Conservation (phyloP, 352 stramenopile species). For the Phytophthora foliorum region DNA sequence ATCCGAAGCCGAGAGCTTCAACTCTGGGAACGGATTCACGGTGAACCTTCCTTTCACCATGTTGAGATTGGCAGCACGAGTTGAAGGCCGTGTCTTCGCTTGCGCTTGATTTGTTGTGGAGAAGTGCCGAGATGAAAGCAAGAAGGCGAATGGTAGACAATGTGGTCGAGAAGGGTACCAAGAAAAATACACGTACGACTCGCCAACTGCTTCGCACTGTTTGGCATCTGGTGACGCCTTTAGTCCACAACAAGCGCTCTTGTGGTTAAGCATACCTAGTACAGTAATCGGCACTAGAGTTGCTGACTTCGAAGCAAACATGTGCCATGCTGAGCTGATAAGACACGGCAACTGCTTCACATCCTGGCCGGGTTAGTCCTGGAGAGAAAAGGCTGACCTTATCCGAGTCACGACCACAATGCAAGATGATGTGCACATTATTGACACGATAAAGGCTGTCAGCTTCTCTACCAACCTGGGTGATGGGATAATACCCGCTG, state of each 20-base stretch:
- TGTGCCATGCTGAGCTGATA: constrained; percentile 24
- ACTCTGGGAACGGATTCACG: constrained; percentile 41
- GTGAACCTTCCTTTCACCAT: constrained; percentile 46
- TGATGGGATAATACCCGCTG: too few species aligned
- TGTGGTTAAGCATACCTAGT: too few species aligned
- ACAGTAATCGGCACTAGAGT: too few species aligned
- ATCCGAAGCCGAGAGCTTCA: constrained; percentile 29
- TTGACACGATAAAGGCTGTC: background rate
- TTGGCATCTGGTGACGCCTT: too few species aligned
- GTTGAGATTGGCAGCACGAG: background rate
- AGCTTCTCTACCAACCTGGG: constrained; percentile 12
- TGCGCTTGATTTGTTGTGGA: background rate
- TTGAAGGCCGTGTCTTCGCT: background rate
- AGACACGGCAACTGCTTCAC: constrained; percentile 19
- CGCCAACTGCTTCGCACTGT: too few species aligned
- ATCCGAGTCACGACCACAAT: background rate
- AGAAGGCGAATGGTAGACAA: constrained; percentile 22
- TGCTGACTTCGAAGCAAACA: too few species aligned
- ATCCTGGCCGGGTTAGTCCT: constrained; percentile 4
- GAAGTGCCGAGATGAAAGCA: constrained; percentile 20
- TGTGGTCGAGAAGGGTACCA: background rate
- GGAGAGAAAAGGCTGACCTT: background rate
- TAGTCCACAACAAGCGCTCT: too few species aligned
- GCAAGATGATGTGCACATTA: background rate
- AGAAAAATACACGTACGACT: too few species aligned